These are phyloP conservation scores for Neurospora sp. DNA, from an alignment of 495 filamentous ascomycete species.

Conservation along the genomic window DNA sequence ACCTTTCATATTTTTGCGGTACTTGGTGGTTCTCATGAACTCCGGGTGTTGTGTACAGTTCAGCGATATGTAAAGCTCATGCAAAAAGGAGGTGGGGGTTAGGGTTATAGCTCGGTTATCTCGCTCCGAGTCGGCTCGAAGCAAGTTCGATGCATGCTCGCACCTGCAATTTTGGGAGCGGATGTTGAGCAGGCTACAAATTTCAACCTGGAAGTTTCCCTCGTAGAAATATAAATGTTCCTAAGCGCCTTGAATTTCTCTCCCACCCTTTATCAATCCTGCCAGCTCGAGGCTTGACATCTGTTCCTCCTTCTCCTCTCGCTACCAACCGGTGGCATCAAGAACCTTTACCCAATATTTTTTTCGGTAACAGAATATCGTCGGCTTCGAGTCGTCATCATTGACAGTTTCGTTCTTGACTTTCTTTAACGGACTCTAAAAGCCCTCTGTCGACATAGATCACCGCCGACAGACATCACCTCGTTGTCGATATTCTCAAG, in stretches of 20 bases:
- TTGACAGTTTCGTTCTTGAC: background rate
- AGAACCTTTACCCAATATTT: background rate
- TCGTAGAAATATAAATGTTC: too few species aligned
- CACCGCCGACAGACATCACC: too few species aligned
- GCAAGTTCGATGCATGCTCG: too few species aligned
- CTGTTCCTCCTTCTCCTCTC: background rate
- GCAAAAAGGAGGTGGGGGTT: background rate
- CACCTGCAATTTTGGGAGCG: too few species aligned
- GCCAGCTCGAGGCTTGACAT: background rate
- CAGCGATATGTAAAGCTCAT: background rate
- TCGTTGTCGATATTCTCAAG: too few species aligned
- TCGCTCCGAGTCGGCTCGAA: background rate
- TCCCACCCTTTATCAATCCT: background rate
- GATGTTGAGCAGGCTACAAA: too few species aligned
- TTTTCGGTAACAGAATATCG: background rate
- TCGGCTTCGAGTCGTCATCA: background rate
- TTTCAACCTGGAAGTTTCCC: too few species aligned
- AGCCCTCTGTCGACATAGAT: too few species aligned
- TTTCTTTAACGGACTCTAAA: background rate
- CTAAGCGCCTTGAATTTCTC: background rate
- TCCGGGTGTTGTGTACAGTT: background rate
- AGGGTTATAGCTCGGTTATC: background rate
- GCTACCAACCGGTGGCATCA: background rate
- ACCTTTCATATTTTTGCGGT: background rate
- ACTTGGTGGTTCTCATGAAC: background rate